Evolutionary conservation across 257 asterid species (phyloP).

Genomic region (Nyctanthes arbortristis): DNA sequence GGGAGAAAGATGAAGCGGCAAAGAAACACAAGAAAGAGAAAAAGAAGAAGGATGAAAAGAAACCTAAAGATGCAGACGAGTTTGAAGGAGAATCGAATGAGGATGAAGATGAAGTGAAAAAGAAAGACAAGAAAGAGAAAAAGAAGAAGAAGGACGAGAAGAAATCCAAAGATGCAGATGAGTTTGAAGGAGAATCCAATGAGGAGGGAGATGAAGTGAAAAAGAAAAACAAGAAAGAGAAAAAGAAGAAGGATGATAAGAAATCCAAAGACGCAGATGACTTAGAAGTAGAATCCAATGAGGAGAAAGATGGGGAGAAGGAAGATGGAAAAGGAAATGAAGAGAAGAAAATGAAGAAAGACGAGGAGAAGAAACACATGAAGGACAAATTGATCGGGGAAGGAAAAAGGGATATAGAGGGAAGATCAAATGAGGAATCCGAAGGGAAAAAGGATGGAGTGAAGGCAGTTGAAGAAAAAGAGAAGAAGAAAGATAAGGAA

Average conservation of each 20-base stretch:
- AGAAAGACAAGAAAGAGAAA: slow-evolving; percentile 29
- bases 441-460: slow-evolving; percentile 11
- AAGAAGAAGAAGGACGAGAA: slow-evolving; percentile 9
- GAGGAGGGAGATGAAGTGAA: slow-evolving; percentile 6
- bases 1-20: slow-evolving; percentile 1
- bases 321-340: slow-evolving; percentile 21
- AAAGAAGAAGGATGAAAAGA: slow-evolving; percentile 20
- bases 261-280: slow-evolving; percentile 23
- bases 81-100: background rate
- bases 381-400: slow-evolving; percentile 21
- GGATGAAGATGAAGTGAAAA: slow-evolving; percentile 11
- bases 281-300: slow-evolving; percentile 27
- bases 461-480: background rate
- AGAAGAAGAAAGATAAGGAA: background rate
- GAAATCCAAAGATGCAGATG: background rate
- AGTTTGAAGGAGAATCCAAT: background rate
- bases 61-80: background rate
- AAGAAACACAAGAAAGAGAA: slow-evolving; percentile 25
- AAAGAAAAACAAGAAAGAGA: slow-evolving; percentile 6
- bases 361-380: slow-evolving; percentile 24
- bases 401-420: slow-evolving; percentile 10
- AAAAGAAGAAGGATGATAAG: slow-evolving; percentile 14
- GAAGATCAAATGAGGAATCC: slow-evolving; percentile 6
- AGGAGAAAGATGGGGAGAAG: slow-evolving; percentile 22
- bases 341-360: slow-evolving; percentile 11